Evolutionary conservation across 768 basidiomycete genomes (phyloP).

Genomic region (Albatrellus ellisii): DNA sequence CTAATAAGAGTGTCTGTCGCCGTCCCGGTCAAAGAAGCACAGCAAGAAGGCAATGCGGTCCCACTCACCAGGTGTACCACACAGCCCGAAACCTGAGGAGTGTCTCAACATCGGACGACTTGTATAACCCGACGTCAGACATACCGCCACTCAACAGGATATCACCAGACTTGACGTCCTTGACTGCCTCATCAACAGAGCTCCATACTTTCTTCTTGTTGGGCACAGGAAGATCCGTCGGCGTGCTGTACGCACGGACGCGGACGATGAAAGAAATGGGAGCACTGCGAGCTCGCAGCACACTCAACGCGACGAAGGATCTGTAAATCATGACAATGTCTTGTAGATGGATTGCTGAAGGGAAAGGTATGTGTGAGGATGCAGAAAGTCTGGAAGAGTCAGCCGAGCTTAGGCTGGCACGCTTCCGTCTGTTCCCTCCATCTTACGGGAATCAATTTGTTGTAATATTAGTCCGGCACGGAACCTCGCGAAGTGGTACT

Average conservation of each 20-base stretch:
- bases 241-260: slow-evolving; percentile 5
- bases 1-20: slow-evolving; percentile 77
- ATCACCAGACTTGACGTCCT: slow-evolving; percentile 71
- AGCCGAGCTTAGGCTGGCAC: no score
- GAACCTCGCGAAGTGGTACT: no score
- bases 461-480: no score
- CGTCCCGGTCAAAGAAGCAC: background rate
- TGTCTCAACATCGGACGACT: background rate
- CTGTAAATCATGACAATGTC: background rate
- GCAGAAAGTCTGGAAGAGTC: no score
- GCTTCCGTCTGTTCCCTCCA: no score
- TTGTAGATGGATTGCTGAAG: no score
- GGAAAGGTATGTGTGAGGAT: no score
- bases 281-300: background rate
- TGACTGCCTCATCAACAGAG: slow-evolving; percentile 72
- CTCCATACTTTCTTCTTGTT: slow-evolving; percentile 58
- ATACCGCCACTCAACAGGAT: slow-evolving; percentile 71
- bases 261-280: background rate
- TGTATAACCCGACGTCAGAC: slow-evolving; percentile 13
- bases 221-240: slow-evolving; percentile 18
- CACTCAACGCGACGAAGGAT: background rate
- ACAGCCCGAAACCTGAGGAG: slow-evolving; percentile 68
- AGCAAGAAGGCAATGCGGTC: background rate
- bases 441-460: no score
- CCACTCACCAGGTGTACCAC: slow-evolving; percentile 68